A percentile compares a stretch with the other conserved stretches of the same genome.
phyloP scores from a whole-genome alignment of 2,329 filamentous ascomycete species.

The Xylariaceae sp. region DNA sequence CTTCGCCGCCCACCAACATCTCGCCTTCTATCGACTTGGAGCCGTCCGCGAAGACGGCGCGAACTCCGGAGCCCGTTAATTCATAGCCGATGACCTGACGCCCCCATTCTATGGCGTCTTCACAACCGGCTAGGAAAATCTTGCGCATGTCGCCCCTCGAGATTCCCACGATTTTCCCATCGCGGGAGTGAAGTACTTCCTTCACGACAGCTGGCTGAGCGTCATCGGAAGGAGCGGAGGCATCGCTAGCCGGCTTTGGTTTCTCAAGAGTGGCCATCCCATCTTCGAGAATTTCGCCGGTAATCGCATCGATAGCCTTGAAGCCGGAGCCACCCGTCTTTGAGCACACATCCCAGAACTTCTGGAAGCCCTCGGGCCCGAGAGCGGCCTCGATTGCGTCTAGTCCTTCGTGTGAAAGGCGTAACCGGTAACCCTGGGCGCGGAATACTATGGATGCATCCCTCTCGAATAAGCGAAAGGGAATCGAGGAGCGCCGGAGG shows the following conservation, averaged over 20 bases:
- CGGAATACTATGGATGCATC: conserved; percentile 47
- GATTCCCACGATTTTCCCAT: conserved; percentile 56
- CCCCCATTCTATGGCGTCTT: conserved; percentile 50
- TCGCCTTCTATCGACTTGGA: conserved; percentile 23
- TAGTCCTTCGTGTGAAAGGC: conserved; percentile 31
- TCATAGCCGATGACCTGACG: conserved; percentile 55
- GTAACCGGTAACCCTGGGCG: conserved; percentile 50
- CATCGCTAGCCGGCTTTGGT: conserved; percentile 6
- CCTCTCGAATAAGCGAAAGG: conserved; percentile 53
- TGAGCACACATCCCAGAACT: conserved; percentile 55
- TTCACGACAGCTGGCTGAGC: background rate
- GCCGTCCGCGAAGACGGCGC: conserved; percentile 54
- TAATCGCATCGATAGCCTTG: conserved; percentile 45
- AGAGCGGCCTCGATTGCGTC: conserved; percentile 57
- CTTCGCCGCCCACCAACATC: conserved; percentile 47
- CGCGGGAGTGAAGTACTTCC: conserved; percentile 44
- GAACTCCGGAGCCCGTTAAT: conserved; percentile 47
- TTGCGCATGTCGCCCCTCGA: conserved; percentile 57
- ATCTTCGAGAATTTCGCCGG: conserved; percentile 39
- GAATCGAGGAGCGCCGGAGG: conserved; percentile 37
- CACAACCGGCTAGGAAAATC: conserved; percentile 52
- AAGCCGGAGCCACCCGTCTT: conserved; percentile 55
- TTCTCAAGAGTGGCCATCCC: background rate
- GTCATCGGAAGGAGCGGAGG: background rate
- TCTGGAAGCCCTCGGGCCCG: conserved; percentile 39